Evolutionary conservation across 371 early-diverging fungal species (phyloP).

Genomic region (Syncephalastrum racemosum): DNA sequence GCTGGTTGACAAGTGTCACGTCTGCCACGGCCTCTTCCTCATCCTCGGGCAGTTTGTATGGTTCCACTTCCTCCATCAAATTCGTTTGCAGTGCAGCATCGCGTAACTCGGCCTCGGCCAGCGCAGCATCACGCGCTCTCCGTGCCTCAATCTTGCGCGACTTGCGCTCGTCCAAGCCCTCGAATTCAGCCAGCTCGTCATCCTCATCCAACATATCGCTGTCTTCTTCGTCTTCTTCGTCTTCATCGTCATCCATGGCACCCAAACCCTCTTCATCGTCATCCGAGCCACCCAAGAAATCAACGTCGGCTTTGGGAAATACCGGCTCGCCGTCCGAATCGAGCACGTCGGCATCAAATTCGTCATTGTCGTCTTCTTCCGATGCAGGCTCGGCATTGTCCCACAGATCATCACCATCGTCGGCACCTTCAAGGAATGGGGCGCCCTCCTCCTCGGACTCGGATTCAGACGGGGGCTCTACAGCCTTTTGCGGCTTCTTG

Average conservation of each 20-base stretch:
- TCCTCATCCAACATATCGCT: constrained; percentile 33
- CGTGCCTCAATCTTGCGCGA: constrained; percentile 69
- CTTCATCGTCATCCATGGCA: constrained; percentile 28
- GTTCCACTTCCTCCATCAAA: constrained; percentile 68
- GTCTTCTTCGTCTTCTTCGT: constrained; percentile 29
- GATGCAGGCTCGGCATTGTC: constrained; percentile 55
- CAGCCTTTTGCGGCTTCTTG: constrained; percentile 6
- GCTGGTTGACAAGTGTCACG: constrained; percentile 72
- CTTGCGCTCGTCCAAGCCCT: constrained; percentile 67
- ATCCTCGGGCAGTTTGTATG: constrained; percentile 72
- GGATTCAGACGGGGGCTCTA: constrained; percentile 6
- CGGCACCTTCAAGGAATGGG: constrained; percentile 2
- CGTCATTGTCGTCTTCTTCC: constrained; percentile 51
- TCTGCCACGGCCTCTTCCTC: constrained; percentile 67
- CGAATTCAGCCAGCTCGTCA: constrained; percentile 19
- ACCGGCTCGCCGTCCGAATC: constrained; percentile 34
- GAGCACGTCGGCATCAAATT: constrained; percentile 28
- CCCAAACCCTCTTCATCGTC: constrained; percentile 50
- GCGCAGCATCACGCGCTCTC: constrained; percentile 51
- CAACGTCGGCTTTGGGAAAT: constrained; percentile 53
- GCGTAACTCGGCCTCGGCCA: constrained; percentile 68
- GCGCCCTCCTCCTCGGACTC: not conserved
- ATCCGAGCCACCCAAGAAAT: constrained; percentile 53
- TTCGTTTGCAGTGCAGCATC: constrained; percentile 79
- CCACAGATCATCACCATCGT: constrained; percentile 35